A percentile compares a stretch with the other conserved stretches of the same genome.
Evolutionary conservation across 1,284 basidiomycete genomes (phyloP).

Genomic region (Cryptococcus sp.): DNA sequence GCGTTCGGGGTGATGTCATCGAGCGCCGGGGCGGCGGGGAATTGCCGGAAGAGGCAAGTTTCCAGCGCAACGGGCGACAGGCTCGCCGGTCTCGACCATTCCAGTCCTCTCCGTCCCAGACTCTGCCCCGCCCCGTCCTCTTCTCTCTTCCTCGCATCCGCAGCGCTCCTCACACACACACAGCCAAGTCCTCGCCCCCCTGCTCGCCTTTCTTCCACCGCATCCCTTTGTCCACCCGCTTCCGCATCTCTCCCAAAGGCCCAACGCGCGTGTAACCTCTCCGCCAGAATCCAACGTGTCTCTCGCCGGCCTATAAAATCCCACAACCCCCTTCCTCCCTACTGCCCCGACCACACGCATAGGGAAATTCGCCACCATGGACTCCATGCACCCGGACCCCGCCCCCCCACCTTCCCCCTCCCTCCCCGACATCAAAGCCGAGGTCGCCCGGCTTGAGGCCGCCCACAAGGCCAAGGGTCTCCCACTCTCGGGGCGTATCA

Average conservation of each 20-base stretch:
- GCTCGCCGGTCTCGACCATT: not conserved
- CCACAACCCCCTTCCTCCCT: not conserved
- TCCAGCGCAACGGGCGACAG: not conserved
- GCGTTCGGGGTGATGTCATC: too few relatives aligned
- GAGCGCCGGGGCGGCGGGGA: too few relatives aligned
- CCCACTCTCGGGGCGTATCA: slow-evolving; percentile 73
- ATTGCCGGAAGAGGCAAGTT: not conserved
- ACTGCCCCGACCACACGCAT: not conserved
- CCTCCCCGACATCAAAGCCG: slow-evolving; percentile 49
- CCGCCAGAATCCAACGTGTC: not conserved
- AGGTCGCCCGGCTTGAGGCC: slow-evolving; percentile 60
- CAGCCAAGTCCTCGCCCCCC: not conserved
- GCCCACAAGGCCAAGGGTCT: slow-evolving; percentile 66
- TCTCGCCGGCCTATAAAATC: not conserved
- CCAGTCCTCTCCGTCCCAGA: not conserved
- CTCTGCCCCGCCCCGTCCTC: not conserved
- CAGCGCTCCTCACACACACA: not conserved
- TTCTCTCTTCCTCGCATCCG: not conserved
- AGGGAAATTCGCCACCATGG: slow-evolving; percentile 29
- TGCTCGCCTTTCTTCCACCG: too few relatives aligned
- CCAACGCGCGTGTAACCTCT: not conserved
- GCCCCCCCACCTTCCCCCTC: slow-evolving; percentile 39
- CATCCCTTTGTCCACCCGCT: too few relatives aligned
- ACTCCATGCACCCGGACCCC: slow-evolving; percentile 50
- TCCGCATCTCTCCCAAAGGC: too few relatives aligned